Evolutionary conservation across 345 rosid genomes (phyloP).

Genomic region (Gossypium raimondii): DNA sequence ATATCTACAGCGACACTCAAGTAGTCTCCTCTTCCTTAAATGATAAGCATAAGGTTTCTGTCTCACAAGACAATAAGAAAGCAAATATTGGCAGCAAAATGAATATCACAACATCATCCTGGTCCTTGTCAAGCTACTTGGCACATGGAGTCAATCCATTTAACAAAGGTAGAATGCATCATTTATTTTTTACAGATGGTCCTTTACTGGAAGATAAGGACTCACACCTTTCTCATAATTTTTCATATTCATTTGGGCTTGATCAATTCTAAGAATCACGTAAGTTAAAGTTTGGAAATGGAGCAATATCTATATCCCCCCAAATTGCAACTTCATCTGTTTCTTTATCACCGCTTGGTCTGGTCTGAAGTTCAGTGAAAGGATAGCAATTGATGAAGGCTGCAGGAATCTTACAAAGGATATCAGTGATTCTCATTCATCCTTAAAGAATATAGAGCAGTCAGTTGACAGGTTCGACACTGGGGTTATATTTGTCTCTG

Average conservation of each 20-base stretch:
- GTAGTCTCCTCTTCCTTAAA: slow-evolving; percentile 28
- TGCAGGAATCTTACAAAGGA: slow-evolving; percentile 34
- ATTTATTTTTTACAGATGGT: slow-evolving; percentile 60
- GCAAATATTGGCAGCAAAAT: slow-evolving; percentile 45
- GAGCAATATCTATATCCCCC: slow-evolving; percentile 44
- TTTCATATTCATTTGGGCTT: slow-evolving; percentile 32
- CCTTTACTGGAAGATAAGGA: slow-evolving; percentile 54
- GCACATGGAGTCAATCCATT: slow-evolving; percentile 33
- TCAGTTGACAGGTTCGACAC: slow-evolving; percentile 30
- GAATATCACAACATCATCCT: slow-evolving; percentile 29
- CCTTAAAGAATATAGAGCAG: slow-evolving; percentile 37
- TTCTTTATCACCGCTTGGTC: slow-evolving; percentile 87
- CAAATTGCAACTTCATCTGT: slow-evolving; percentile 22
- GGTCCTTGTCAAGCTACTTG: slow-evolving; percentile 43
- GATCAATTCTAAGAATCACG: slow-evolving; percentile 34
- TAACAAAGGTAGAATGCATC: slow-evolving; percentile 36
- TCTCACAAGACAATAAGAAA: slow-evolving; percentile 52
- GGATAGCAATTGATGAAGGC: slow-evolving; percentile 38
- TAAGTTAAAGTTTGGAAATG: slow-evolving; percentile 35
- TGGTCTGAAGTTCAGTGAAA: slow-evolving; percentile 67
- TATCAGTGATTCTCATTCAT: slow-evolving; percentile 24
- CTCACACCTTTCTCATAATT: slow-evolving; percentile 19
- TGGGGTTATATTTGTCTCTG: slow-evolving; percentile 23
- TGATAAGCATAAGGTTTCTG: slow-evolving; percentile 28
- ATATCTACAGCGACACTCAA: slow-evolving; percentile 42